These are phyloP conservation scores for Epichloe gansuensis DNA, from an alignment of 2,329 filamentous ascomycete genomes.

Conservation along the genomic window DNA sequence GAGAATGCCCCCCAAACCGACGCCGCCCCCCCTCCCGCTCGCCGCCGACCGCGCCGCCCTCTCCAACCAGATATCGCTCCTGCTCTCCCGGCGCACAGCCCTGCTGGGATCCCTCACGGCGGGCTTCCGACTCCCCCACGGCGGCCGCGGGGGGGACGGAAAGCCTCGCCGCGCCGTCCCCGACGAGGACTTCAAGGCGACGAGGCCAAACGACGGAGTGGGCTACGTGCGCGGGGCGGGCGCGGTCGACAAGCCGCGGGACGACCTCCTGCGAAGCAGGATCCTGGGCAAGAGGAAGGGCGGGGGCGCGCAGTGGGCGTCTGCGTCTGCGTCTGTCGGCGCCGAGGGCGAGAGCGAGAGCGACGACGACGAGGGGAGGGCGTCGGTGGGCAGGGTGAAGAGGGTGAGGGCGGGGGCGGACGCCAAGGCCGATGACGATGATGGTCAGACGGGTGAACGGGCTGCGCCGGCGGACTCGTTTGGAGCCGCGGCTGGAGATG, in stretches of 20 bases:
- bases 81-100: slow-evolving; percentile 21
- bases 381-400: slow-evolving; percentile 20
- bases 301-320: slow-evolving; percentile 4
- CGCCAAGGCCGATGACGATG: background rate
- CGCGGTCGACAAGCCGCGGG: slow-evolving; percentile 8
- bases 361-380: slow-evolving; percentile 24
- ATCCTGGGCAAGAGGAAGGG: slow-evolving; percentile 11
- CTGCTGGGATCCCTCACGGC: slow-evolving; percentile 19
- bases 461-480: background rate
- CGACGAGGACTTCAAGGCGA: background rate
- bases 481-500: too few species aligned
- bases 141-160: too few species aligned
- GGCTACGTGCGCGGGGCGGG: slow-evolving; percentile 24
- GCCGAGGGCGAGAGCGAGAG: slow-evolving; percentile 19
- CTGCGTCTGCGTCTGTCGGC: background rate
- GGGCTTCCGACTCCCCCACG: too few species aligned
- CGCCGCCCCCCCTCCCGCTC: slow-evolving; percentile 17
- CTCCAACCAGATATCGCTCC: slow-evolving; percentile 30
- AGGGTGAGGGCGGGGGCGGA: slow-evolving; percentile 3
- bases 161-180: background rate
- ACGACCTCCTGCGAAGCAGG: background rate
- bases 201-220: slow-evolving; percentile 24
- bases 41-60: slow-evolving; percentile 25
- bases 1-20: background rate
- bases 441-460: background rate